Evolutionary conservation across 306 rosid species (phyloP).

Genomic region (Arachis hypogaea): DNA sequence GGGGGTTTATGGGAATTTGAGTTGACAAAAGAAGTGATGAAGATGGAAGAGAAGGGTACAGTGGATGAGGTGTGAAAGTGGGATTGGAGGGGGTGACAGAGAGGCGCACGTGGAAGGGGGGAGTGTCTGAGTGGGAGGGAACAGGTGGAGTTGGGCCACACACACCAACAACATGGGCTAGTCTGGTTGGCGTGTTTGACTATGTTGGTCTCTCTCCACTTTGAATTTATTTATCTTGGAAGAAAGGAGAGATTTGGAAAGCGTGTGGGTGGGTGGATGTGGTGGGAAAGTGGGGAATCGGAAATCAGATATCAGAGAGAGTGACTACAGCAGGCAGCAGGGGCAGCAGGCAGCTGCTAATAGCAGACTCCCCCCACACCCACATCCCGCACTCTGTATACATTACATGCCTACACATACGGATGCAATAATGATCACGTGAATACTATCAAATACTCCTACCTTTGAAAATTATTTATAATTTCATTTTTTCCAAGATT

Average conservation of each 20-base stretch:
- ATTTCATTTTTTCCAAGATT: too few relatives aligned
- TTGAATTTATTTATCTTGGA: too few relatives aligned
- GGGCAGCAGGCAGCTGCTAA: conserved; percentile 5
- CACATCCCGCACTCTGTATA: conserved; percentile 24
- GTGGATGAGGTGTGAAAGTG: conserved; percentile 10
- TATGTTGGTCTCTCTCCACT: conserved; percentile 27
- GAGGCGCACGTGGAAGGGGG: conserved; percentile 69
- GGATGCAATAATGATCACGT: conserved; percentile 52
- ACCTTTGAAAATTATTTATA: background rate
- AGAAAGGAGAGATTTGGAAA: background rate
- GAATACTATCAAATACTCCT: conserved; percentile 21
- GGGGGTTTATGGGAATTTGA: conserved; percentile 23
- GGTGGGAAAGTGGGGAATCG: conserved; percentile 39
- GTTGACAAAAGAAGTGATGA: conserved; percentile 6
- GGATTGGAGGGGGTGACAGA: conserved; percentile 36
- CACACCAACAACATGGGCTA: conserved; percentile 32
- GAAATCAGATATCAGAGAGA: conserved; percentile 30
- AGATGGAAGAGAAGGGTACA: background rate
- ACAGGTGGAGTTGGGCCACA: conserved; percentile 56
- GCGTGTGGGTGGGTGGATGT: conserved; percentile 31
- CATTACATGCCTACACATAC: conserved; percentile 36
- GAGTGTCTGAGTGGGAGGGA: conserved; percentile 80
- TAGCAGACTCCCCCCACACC: conserved; percentile 26
- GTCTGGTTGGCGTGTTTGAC: conserved; percentile 67
- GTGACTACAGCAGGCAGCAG: conserved; percentile 40